These are phyloP conservation scores for Cladophialophora psammophila DNA, from an alignment of 2,329 filamentous ascomycete species.

Conservation along the genomic window DNA sequence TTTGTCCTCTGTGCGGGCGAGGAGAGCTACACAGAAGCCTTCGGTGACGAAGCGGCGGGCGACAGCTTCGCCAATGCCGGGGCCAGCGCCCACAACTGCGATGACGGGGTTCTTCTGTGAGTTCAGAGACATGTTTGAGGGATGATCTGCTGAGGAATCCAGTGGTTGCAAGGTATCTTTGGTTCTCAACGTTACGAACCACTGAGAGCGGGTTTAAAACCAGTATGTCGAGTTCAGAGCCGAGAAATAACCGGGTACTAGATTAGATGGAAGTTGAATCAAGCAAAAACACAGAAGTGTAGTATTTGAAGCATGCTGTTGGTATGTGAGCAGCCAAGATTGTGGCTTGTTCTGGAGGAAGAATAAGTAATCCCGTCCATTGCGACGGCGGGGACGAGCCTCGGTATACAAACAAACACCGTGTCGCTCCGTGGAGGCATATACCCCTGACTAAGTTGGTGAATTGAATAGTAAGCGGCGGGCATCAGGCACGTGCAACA, in stretches of 20 bases:
- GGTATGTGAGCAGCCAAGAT: neutral
- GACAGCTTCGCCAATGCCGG: constrained; percentile 37
- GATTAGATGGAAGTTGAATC: neutral
- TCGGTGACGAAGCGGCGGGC: constrained; percentile 35
- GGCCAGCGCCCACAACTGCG: constrained; percentile 36
- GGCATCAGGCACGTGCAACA: neutral
- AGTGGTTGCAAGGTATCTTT: neutral
- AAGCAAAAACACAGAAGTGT: neutral
- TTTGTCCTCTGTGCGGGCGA: constrained; percentile 37
- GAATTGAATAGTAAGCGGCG: neutral
- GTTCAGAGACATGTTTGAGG: constrained; percentile 29
- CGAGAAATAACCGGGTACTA: neutral
- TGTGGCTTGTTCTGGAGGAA: neutral
- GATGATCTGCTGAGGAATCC: constrained; percentile 1
- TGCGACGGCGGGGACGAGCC: neutral
- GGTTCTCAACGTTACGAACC: neutral
- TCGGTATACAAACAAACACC: neutral
- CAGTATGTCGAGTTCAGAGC: neutral
- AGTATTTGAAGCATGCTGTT: neutral
- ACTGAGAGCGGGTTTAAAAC: neutral
- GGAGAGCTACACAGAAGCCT: constrained; percentile 33
- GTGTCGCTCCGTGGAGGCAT: neutral
- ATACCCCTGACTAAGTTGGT: neutral
- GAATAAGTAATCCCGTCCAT: neutral
- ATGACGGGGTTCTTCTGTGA: constrained; percentile 33